Conservation (phyloP, 139 green algal species). For the Picochlorum costavermella region DNA sequence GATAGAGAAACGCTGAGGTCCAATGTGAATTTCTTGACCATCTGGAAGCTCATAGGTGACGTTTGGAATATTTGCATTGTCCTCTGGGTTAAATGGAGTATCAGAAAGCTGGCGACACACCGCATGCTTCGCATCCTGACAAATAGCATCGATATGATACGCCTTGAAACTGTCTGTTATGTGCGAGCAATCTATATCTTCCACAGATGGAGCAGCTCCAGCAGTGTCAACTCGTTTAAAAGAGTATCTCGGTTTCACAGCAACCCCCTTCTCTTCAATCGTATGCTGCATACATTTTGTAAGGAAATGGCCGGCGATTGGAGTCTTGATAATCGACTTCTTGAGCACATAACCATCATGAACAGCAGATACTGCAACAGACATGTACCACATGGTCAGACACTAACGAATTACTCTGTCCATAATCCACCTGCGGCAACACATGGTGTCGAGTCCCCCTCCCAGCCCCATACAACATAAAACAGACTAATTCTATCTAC, state of each 20-base stretch:
- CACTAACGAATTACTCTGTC: background rate
- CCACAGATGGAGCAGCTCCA: slow-evolving; percentile 58
- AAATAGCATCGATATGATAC: slow-evolving; percentile 47
- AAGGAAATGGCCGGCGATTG: slow-evolving; percentile 66
- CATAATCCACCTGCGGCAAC: background rate
- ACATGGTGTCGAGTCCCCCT: slow-evolving; percentile 3
- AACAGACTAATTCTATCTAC: background rate
- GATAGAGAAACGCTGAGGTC: slow-evolving; percentile 71
- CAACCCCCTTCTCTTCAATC: slow-evolving; percentile 36
- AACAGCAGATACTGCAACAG: slow-evolving; percentile 71
- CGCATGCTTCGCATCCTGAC: slow-evolving; percentile 73
- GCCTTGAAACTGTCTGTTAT: slow-evolving; percentile 38
- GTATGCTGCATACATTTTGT: slow-evolving; percentile 45
- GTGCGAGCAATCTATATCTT: slow-evolving; percentile 18
- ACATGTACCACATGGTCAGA: background rate
- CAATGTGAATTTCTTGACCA: slow-evolving; percentile 69
- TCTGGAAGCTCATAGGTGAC: slow-evolving; percentile 79
- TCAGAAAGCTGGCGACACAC: slow-evolving; percentile 67
- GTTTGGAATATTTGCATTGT: slow-evolving; percentile 69
- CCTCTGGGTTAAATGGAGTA: slow-evolving; percentile 55
- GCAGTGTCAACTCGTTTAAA: slow-evolving; percentile 60
- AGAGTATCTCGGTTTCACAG: slow-evolving; percentile 61
- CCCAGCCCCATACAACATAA: background rate
- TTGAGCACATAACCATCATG: slow-evolving; percentile 87
- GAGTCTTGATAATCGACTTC: slow-evolving; percentile 60